Conservation (phyloP, 192 early-diverging fungal genomes). For the Podila horticola region DNA sequence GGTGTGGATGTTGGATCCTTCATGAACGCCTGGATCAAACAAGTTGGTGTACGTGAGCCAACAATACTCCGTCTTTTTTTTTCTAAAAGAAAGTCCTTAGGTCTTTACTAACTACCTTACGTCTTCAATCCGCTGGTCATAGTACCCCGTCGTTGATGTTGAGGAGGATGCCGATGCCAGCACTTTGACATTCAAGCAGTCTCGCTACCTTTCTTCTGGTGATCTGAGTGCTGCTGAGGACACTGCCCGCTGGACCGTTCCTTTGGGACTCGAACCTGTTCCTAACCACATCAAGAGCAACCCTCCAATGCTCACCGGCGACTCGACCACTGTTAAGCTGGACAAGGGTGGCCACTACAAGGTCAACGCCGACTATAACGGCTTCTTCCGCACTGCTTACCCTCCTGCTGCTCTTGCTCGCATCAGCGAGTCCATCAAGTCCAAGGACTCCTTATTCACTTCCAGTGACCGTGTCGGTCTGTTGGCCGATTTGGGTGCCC, state of each 20-base stretch:
- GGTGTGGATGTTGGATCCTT: conserved; percentile 84
- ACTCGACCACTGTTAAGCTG: conserved; percentile 59
- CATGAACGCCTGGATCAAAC: conserved; percentile 90
- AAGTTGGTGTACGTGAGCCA: conserved; percentile 70
- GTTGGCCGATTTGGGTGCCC: conserved; percentile 82
- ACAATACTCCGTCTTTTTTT: neutral
- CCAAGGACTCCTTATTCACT: conserved; percentile 66
- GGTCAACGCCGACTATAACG: conserved; percentile 83
- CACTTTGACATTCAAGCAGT: conserved; percentile 75
- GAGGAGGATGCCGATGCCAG: conserved; percentile 60
- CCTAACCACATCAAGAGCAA: conserved; percentile 13
- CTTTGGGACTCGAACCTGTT: conserved; percentile 67
- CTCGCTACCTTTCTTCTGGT: conserved; percentile 87
- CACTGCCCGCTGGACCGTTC: conserved; percentile 85
- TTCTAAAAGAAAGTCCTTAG: neutral
- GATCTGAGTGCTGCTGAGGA: conserved; percentile 83
- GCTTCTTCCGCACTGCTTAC: conserved; percentile 90
- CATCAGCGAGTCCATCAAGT: conserved; percentile 64
- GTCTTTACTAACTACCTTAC: neutral
- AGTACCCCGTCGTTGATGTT: conserved; percentile 86
- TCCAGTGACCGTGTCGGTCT: conserved; percentile 84
- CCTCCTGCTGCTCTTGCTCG: conserved; percentile 59
- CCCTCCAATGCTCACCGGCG: conserved; percentile 58
- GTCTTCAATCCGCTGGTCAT: neutral
- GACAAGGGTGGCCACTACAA: conserved; percentile 74